Conservation (phyloP, 306 rosid species). For the apple (Malus domestica) region DNA sequence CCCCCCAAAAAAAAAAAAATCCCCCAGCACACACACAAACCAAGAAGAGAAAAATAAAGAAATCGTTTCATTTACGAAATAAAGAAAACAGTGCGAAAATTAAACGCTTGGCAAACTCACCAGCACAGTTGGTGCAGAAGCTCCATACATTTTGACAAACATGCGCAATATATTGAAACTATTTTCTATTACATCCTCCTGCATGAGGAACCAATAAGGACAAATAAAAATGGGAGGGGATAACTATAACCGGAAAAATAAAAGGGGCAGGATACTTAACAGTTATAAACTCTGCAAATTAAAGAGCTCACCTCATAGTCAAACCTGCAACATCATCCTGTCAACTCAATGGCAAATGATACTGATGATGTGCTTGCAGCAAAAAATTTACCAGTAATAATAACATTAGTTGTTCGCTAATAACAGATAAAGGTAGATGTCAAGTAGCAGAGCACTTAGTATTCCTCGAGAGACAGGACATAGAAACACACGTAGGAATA, state of each 20-base stretch:
- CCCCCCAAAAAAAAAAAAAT: background rate
- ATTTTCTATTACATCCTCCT: conserved; percentile 91
- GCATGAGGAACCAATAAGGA: conserved; percentile 15
- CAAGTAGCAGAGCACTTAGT: background rate
- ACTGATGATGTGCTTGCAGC: conserved; percentile 19
- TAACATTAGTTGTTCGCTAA: conserved; percentile 15
- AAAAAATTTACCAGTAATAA: conserved; percentile 11
- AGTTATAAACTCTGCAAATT: background rate
- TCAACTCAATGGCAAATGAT: conserved; percentile 29
- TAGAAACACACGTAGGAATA: background rate
- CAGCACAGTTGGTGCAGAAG: conserved; percentile 72
- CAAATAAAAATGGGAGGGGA: no score
- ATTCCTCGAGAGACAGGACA: background rate
- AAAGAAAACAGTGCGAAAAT: background rate
- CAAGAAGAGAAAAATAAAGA: background rate
- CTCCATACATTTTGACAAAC: conserved; percentile 71
- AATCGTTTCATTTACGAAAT: no score
- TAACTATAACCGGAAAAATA: background rate
- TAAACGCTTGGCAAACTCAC: conserved; percentile 37
- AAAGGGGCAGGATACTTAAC: no score
- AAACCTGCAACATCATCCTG: conserved; percentile 50
- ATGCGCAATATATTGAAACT: conserved; percentile 81
- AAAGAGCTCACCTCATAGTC: conserved; percentile 77
- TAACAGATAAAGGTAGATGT: background rate
- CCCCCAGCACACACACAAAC: background rate